Conservation (phyloP, 768 basidiomycete genomes). For the Kondoa subrosea region DNA sequence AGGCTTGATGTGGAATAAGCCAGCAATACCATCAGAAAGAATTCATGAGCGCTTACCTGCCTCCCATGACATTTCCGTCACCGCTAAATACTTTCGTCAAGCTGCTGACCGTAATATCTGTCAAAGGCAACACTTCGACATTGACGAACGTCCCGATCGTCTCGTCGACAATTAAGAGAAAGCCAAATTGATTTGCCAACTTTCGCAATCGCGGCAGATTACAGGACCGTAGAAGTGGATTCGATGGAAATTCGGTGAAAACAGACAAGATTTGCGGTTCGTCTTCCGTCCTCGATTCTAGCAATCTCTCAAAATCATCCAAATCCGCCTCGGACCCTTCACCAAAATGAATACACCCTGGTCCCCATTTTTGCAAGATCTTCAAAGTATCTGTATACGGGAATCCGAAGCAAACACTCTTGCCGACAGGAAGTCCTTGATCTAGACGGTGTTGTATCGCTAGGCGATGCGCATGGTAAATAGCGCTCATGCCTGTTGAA, state of each 20-base stretch:
- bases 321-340: slow-evolving; percentile 60
- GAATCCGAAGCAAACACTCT: slow-evolving; percentile 90
- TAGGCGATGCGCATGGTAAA: slow-evolving; percentile 76
- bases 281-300: slow-evolving; percentile 33
- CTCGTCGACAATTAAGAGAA: slow-evolving; percentile 79
- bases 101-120: slow-evolving; percentile 80
- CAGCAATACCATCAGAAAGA: too few species aligned
- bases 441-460: slow-evolving; percentile 40
- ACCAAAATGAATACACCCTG: slow-evolving; percentile 77
- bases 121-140: slow-evolving; percentile 68
- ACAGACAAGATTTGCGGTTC: slow-evolving; percentile 56
- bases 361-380: slow-evolving; percentile 87
- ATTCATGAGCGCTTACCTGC: slow-evolving; percentile 45
- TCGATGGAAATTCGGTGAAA: slow-evolving; percentile 88
- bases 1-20: slow-evolving; percentile 41
- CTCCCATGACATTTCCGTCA: slow-evolving; percentile 90
- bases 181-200: slow-evolving; percentile 73
- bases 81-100: slow-evolving; percentile 91
- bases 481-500: slow-evolving; percentile 80
- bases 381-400: slow-evolving; percentile 91
- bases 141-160: slow-evolving; percentile 90
- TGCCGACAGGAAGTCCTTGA: slow-evolving; percentile 37
- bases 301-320: slow-evolving; percentile 48
- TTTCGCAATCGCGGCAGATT: slow-evolving; percentile 55
- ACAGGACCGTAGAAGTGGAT: slow-evolving; percentile 75